Conservation (phyloP, 345 rosid species). For the Ailanthus altissimus region DNA sequence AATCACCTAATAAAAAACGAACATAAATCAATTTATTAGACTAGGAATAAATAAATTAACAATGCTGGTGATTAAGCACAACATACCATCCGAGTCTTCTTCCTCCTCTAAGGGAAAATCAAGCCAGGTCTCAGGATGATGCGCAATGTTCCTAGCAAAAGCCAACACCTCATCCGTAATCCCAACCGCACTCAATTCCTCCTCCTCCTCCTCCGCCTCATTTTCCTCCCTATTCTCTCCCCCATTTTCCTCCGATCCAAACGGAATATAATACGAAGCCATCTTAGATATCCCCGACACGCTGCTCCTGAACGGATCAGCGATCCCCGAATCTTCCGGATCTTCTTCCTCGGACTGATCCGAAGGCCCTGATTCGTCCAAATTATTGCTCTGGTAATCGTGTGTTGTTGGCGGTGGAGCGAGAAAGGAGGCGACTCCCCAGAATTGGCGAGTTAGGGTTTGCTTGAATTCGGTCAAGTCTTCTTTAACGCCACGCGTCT, state of each 20-base stretch:
- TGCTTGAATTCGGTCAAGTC: constrained; percentile 76
- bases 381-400: constrained; percentile 15
- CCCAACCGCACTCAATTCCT: constrained; percentile 49
- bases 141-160: constrained; percentile 79
- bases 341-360: constrained; percentile 35
- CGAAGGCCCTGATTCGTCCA: constrained; percentile 30
- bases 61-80: not conserved
- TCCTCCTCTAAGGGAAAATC: constrained; percentile 91
- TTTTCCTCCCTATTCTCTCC: constrained; percentile 28
- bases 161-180: constrained; percentile 83
- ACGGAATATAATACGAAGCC: constrained; percentile 45
- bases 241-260: constrained; percentile 44
- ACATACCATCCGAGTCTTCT: constrained; percentile 78
- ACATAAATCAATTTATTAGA: not conserved
- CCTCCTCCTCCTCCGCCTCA: constrained; percentile 27
- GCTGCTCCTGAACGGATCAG: constrained; percentile 42
- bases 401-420: constrained; percentile 54
- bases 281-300: constrained; percentile 49
- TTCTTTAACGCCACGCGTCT: constrained; percentile 79
- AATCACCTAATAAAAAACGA: not conserved
- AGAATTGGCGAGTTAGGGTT: constrained; percentile 70
- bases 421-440: constrained; percentile 95
- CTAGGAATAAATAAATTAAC: constrained; percentile 1
- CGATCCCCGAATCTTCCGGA: constrained; percentile 45
- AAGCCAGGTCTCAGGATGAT: constrained; percentile 97